These are phyloP conservation scores for Suillus weaverae DNA, from an alignment of 768 basidiomycete species.

Conservation along the genomic window DNA sequence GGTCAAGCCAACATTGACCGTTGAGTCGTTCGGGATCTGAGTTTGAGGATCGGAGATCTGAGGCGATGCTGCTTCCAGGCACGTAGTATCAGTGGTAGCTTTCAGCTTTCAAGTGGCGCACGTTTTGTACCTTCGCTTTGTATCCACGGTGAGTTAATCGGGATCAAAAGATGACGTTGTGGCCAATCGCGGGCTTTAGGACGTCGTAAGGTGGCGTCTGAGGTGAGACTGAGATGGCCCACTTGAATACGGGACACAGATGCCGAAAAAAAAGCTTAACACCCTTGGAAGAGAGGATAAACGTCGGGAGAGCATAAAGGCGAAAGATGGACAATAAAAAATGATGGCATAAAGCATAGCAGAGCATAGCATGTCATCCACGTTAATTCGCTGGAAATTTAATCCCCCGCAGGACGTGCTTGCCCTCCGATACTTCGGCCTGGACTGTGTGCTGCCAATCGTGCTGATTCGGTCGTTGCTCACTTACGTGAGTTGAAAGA, in stretches of 20 bases:
- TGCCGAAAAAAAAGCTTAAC: constrained; percentile 1
- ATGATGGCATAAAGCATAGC: neutral
- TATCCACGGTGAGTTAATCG: constrained; percentile 12
- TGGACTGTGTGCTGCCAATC: neutral
- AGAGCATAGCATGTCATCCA: neutral
- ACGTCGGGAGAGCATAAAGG: constrained; percentile 6
- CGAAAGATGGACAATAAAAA: neutral
- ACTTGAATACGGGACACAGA: neutral
- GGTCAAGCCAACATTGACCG: neutral
- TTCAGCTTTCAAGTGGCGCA: constrained; percentile 9
- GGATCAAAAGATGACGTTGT: constrained; percentile 13
- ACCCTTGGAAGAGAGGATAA: constrained; percentile 3
- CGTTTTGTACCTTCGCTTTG: constrained; percentile 7
- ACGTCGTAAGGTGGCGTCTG: constrained; percentile 4
- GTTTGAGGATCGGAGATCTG: constrained; percentile 6
- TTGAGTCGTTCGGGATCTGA: constrained; percentile 7
- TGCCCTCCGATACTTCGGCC: neutral
- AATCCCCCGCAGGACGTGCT: neutral
- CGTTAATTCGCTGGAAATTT: neutral
- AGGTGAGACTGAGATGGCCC: too few species aligned
- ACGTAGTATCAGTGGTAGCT: neutral
- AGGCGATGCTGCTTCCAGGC: constrained; percentile 15
- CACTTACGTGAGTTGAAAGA: constrained; percentile 3
- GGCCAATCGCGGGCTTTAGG: neutral
- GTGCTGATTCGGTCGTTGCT: neutral